phyloP scores from a whole-genome alignment of 2,329 filamentous ascomycete genomes.

The Chaetomiaceae sp. region DNA sequence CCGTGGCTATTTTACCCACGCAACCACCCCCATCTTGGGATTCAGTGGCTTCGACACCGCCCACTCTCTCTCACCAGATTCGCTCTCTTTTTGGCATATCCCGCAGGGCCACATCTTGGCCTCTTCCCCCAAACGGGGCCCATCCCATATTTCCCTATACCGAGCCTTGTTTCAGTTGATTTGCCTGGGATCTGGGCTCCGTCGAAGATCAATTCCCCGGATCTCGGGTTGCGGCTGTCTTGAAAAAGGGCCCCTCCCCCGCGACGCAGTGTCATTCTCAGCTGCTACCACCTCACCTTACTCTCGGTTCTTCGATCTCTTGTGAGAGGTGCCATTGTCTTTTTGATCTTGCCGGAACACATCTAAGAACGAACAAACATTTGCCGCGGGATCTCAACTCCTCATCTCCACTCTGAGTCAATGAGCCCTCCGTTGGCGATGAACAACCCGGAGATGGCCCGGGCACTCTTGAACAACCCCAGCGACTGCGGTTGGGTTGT shows the following conservation, averaged over 20 bases:
- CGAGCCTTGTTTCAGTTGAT: slow-evolving; percentile 8
- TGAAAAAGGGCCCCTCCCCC: slow-evolving; percentile 10
- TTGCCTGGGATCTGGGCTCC: neutral
- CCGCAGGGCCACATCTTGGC: slow-evolving; percentile 6
- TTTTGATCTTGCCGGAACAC: neutral
- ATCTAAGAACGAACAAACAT: neutral
- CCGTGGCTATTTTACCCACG: neutral
- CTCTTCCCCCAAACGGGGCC: neutral
- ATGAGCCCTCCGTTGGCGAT: slow-evolving; percentile 17
- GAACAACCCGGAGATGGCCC: slow-evolving; percentile 24
- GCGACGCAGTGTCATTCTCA: neutral
- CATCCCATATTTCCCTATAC: slow-evolving; percentile 4
- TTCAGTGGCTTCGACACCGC: slow-evolving; percentile 14
- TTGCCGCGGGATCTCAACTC: neutral
- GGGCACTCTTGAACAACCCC: slow-evolving; percentile 27
- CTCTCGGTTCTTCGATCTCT: neutral
- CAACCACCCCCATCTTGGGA: neutral
- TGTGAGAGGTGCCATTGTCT: slow-evolving; percentile 10
- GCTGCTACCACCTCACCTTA: too few species aligned
- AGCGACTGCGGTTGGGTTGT: slow-evolving; percentile 66
- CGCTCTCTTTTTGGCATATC: slow-evolving; percentile 13
- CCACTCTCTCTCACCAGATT: neutral
- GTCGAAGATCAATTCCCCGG: neutral
- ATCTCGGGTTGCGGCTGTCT: slow-evolving; percentile 1
- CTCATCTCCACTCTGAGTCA: slow-evolving; percentile 7